Evolutionary conservation across 1,139 yeast genomes (phyloP), one percentile per base, ranked within the genome.

Genomic region (Hyphopichia pseudoburtonii): DNA sequence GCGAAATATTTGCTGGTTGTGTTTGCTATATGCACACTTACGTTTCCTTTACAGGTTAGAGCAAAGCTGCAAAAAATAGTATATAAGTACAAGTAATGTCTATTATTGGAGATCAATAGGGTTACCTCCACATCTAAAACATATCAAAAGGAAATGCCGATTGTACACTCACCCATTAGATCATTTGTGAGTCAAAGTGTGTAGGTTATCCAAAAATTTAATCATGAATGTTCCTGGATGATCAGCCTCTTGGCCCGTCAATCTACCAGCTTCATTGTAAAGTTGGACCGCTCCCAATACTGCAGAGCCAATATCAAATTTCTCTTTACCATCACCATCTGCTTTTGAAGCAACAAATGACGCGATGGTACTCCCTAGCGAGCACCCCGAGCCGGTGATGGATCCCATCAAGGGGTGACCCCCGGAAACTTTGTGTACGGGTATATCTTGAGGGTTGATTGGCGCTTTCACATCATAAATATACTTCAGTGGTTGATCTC

Each of bases 321-420:
- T 25, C 3, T 12, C 28, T 12, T 40, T 24, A 4, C 25, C 22
- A 16, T 30, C 21, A 2, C 53, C 56, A 24, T 60, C 62, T 0
- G 67, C 65, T 28, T 60, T 53, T 3, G 80, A 76, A 4, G 81
- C 81, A 7, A 81, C 52, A 46, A 70, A 75, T 1, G 86, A 70
- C 0, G 86, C 82, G 38, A 88, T 77, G 0, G 80, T 74, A 35
- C 92, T 81, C 1, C 95, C 96, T 33, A 88, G 64, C 0, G 92
- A 77, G 47, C 97, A 90, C 0, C 97, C 97, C 2, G 94, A 74
- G 0, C 96, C 97, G 0, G 97, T 89, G n/a, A 89, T 76, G 11
- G 66, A 56, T 1, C 86, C 85, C 85, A 89, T 82, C 31, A 82
- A 52, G 15, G 66, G 60, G 46, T 81, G 75, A 0, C 96, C 94